Base-by-base conservation (phyloP, 257 asterid genomes). In the Paraleonurus japonicus region DNA sequence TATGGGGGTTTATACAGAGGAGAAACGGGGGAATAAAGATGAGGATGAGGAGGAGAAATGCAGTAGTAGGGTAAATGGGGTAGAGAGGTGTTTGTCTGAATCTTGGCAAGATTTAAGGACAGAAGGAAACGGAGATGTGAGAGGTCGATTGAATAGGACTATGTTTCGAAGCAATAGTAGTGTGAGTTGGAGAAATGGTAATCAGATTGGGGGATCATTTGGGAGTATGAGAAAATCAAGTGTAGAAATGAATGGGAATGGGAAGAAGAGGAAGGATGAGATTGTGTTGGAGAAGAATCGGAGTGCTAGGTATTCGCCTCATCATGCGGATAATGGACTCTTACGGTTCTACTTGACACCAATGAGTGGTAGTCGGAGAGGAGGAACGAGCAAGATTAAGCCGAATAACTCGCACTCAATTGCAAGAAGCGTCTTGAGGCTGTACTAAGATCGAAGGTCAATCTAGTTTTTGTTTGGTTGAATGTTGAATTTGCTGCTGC, bases 281-380 rank as follows among this genome's bases (percentile, higher is more conserved):
- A 76, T 83, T 55, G 87, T 86, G 75, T 76, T 91, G 85, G 97
- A 92, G 85, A 88, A 85, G 84, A 95, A 91, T 68, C 77, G 92
- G 67, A 95, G 96, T 20, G 96, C 89, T 0, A 79, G 97, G 78
- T 81, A 84, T 81, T 90, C 95, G 4, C 94, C 97, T 1, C 90
- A 76, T 76, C 79, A 82, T 64, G 78, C 84, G 0, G 98, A 95
- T 71, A 92, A 89, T 45, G 97, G 99, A 27, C 89, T 92, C 23
- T 54, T 89, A 69, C 82, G 98, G 23, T 88, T 95, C 80, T 87
- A 89, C 83, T 75, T 89, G 84, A 79, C 99, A 8, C 99, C 98
- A 2, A 19, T 86, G 94, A 90, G 95, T 84, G 76, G 90, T 73
- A 88, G 90, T 62, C 83, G 93, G 62, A 78, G 90, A 79, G 89